Evolutionary conservation across 208 protist species (phyloP).

Genomic region (Wallacemonas sp.): DNA sequence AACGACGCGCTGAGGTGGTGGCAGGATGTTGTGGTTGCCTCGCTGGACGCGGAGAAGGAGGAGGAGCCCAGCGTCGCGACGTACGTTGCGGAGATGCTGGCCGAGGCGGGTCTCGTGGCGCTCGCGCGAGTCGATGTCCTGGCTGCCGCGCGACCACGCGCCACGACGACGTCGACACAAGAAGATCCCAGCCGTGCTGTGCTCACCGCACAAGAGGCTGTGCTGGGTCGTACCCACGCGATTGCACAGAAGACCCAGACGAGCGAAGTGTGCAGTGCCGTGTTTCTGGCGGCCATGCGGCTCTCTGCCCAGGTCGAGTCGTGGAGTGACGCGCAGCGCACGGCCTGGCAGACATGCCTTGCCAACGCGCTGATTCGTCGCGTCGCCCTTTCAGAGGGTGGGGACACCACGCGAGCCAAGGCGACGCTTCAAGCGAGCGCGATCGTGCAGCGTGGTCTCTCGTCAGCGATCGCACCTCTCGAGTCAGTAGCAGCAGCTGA

Average conservation of each 20-base stretch:
- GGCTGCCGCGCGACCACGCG: background rate
- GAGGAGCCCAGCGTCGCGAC: background rate
- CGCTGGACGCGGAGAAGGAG: constrained; percentile 12
- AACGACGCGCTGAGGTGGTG: constrained; percentile 31
- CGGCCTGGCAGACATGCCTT: constrained; percentile 8
- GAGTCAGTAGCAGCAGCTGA: background rate
- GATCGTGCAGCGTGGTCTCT: no score
- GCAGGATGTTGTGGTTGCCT: constrained; percentile 28
- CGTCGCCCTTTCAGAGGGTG: background rate
- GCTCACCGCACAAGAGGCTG: background rate
- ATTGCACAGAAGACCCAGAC: constrained; percentile 4
- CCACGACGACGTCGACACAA: background rate
- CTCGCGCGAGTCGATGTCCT: constrained; percentile 4
- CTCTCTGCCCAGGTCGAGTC: constrained; percentile 33
- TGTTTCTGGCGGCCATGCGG: constrained; percentile 51
- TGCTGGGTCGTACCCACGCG: no score
- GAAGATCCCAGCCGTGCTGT: background rate
- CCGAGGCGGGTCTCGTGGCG: constrained; percentile 38
- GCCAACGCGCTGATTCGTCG: background rate
- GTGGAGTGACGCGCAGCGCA: background rate
- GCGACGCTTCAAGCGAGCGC: no score
- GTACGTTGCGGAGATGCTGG: constrained; percentile 48
- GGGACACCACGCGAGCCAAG: no score
- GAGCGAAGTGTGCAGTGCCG: constrained; percentile 38
- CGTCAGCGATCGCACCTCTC: background rate